Conservation (phyloP, 371 early-diverging fungal genomes). For the Phascolomyces articulosus region DNA sequence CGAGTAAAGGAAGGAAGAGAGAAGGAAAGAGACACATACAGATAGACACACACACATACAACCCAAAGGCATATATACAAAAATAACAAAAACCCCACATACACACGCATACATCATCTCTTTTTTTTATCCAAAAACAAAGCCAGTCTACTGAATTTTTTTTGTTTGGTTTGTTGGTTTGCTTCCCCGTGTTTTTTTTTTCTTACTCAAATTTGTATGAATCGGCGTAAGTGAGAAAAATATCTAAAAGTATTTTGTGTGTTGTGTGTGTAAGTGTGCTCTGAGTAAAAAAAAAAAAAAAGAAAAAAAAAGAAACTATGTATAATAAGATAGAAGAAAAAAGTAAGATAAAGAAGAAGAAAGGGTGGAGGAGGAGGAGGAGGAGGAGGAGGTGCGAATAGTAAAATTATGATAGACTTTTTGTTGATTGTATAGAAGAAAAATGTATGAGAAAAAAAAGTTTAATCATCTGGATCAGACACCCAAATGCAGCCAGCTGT, state of each 20-base stretch:
- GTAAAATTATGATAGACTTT: background rate
- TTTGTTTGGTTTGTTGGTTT: conserved; percentile 4
- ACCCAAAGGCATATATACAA: background rate
- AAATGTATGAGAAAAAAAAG: background rate
- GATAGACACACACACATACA: background rate
- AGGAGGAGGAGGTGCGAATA: background rate
- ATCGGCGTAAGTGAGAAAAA: conserved; percentile 1
- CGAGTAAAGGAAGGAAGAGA: too few relatives aligned
- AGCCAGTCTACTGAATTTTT: background rate
- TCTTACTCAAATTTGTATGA: background rate
- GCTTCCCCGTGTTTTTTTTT: conserved; percentile 2
- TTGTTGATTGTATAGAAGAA: background rate
- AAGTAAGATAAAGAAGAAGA: conserved; percentile 1
- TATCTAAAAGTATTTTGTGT: conserved; percentile 10
- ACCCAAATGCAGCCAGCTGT: conserved; percentile 49
- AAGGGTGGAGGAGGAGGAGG: background rate
- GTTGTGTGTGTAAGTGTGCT: background rate
- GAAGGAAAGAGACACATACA: background rate
- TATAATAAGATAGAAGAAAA: conserved; percentile 6
- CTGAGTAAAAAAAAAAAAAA: background rate
- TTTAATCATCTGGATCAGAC: conserved; percentile 42
- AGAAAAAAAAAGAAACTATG: background rate
- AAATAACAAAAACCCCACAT: background rate
- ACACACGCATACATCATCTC: conserved; percentile 2
- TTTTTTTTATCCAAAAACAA: background rate